Conservation (phyloP, 2,329 filamentous ascomycete species). For the Ploettnerulaceae sp. region DNA sequence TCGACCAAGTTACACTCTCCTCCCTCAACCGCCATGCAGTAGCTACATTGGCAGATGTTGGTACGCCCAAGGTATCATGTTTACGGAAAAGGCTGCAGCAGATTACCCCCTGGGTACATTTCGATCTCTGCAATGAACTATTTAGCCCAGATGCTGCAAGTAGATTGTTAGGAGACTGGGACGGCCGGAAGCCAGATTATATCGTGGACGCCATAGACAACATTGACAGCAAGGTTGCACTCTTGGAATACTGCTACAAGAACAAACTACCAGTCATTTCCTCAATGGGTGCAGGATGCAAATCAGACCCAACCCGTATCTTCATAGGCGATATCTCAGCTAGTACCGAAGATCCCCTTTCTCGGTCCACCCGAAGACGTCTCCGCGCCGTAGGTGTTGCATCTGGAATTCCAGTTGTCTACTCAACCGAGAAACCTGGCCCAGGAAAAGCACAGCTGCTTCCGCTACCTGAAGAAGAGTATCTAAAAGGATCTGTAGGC, state of each 20-base stretch:
- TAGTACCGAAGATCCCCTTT: conserved; percentile 84
- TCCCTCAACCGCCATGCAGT: conserved; percentile 95
- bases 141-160: conserved; percentile 66
- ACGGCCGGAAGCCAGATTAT: conserved; percentile 67
- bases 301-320: conserved; percentile 78
- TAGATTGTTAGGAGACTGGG: conserved; percentile 63
- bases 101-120: conserved; percentile 85
- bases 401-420: conserved; percentile 85
- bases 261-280: conserved; percentile 79
- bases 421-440: conserved; percentile 83
- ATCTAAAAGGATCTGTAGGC: conserved; percentile 75
- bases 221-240: conserved; percentile 89
- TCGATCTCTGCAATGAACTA: conserved; percentile 80
- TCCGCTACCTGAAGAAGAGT: conserved; percentile 83
- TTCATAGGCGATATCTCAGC: conserved; percentile 86
- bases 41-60: conserved; percentile 89
- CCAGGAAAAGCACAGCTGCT: conserved; percentile 88
- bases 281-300: conserved; percentile 94
- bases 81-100: conserved; percentile 75
- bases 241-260: conserved; percentile 82
- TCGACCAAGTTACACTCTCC: conserved; percentile 93
- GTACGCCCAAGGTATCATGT: conserved; percentile 84
- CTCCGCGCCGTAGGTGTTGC: conserved; percentile 70
- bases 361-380: conserved; percentile 73
- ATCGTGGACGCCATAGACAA: conserved; percentile 99